Evolutionary conservation across 495 filamentous ascomycete genomes (phyloP), one percentile per base, ranked within the genome.

Genomic region (Acidomyces sp.): DNA sequence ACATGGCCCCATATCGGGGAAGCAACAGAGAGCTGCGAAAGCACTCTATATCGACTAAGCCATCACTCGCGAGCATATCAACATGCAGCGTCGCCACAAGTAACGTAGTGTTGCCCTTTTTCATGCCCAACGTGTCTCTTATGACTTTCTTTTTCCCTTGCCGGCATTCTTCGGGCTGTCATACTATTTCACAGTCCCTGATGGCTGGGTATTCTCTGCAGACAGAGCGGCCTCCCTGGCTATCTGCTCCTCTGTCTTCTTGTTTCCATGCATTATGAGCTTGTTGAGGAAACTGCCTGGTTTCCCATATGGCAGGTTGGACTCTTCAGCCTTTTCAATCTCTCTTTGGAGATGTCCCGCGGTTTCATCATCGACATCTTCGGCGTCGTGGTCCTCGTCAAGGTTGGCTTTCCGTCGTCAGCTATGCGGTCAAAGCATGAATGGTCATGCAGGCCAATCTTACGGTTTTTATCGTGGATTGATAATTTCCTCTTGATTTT

Each of bases 201-300:
- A n/a, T n/a, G n/a, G n/a, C n/a, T n/a, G n/a, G n/a, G n/a, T n/a
- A n/a, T n/a, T n/a, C n/a, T n/a, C n/a, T n/a, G n/a, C n/a, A n/a
- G n/a, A n/a, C n/a, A n/a, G n/a, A n/a, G n/a, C n/a, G 13, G 31
- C 31, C 28, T 22, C 39, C 4, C 41, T 31, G 16, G 23, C 3
- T 15, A 46, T 39, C 37, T 41, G 28, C 19, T 43, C 31, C 34
- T 43, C 39, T 1, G 45, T 41, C 41, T 51, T 51, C 48, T 46
- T 41, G 43, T 51, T 51, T 24, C 48, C 48, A 33, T 46, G 43
- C 31, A 27, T 23, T 37, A 51, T 51, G 16, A 51, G 42, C 20
- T 26, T 31, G 43, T 51, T 51, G 4, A 51, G 34, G 37, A 40
- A 45, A 25, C 20, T 37, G 16, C 42, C 47, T 11, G 31, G 42